Evolutionary conservation across 2,329 filamentous ascomycete species (phyloP).

Genomic region (Neonectria magnoliae): DNA sequence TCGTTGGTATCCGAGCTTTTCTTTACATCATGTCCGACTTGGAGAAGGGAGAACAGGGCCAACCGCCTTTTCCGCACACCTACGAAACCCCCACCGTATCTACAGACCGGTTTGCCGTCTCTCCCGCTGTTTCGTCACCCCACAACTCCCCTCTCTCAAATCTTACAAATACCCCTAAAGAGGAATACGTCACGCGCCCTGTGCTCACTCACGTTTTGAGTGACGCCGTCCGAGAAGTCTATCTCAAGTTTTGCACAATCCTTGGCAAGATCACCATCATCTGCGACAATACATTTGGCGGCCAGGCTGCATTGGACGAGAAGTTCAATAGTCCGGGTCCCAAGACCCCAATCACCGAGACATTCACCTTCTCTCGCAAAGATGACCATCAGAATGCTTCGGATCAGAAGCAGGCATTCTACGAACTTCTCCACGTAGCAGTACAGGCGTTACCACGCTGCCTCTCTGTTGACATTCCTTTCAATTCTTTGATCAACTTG

Average conservation of each 20-base stretch:
- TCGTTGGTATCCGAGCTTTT: constrained; percentile 96
- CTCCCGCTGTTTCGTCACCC: constrained; percentile 49
- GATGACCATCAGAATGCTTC: constrained; percentile 78
- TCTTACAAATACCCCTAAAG: constrained; percentile 50
- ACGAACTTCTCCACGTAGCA: constrained; percentile 93
- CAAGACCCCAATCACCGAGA: constrained; percentile 94
- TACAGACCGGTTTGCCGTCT: constrained; percentile 62
- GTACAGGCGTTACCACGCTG: constrained; percentile 96
- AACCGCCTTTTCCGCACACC: constrained; percentile 86
- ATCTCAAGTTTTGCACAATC: constrained; percentile 92
- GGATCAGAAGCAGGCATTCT: constrained; percentile 94
- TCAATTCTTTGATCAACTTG: constrained; percentile 93
- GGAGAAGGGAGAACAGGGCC: constrained; percentile 80
- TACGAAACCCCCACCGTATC: constrained; percentile 53
- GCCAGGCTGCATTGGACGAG: constrained; percentile 93
- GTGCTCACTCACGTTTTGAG: constrained; percentile 71
- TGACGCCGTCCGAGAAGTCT: constrained; percentile 84
- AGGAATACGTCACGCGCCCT: constrained; percentile 74
- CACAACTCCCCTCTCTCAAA: constrained; percentile 41
- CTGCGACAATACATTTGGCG: constrained; percentile 96
- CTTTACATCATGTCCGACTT: constrained; percentile 92
- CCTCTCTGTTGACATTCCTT: constrained; percentile 87
- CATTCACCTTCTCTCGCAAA: constrained; percentile 87
- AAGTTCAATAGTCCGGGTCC: constrained; percentile 89
- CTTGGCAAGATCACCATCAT: constrained; percentile 95